Base-by-base conservation (phyloP, 768 basidiomycete genomes). In the Rhizopogon vinicolor region DNA sequence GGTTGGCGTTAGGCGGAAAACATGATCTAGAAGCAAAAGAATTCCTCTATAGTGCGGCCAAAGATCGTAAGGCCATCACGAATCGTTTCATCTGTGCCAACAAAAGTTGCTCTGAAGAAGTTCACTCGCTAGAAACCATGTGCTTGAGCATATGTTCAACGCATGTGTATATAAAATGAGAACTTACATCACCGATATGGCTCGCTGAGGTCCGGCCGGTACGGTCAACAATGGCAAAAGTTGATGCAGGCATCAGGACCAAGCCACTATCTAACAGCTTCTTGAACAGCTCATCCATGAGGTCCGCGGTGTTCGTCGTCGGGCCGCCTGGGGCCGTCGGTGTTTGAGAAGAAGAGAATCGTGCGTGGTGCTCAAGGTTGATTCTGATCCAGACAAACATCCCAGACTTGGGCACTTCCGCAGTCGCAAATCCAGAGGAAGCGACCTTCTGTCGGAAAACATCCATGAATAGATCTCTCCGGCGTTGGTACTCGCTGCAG, bases 361-460 rank as follows among this genome's bases (percentile, higher is more conserved):
- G 71, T 40, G 76, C 70, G 57, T 82, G 79, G 12, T 65, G 65
- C 51, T 72, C 62, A 49, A 82, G 59, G 61, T 78, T 59, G 18
- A 83, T 65, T 55, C 72, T 69, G 59, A 80, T 71, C 79, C 79
- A 83, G 41, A 81, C 69, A 65, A 83, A 83, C 81, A 83, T 83
- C 57, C 82, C 81, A 9, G 77, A 79, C 52, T 76, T 56, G 3
- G 68, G 66, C 1, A 49, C 61, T 42, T 69, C 66, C 1, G 74
- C 74, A 35, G 66, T 68, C 9, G 68, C 78, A 35, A 68, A 59
- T 7, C 72, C 70, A 42, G 67, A 65, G 12, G 58, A 42, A 6
- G 56, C 67, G 35, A 78, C 67, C 51, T 74, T 68, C 46, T 63
- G 59, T 48, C 53, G 56, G 65, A 75, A 78, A 13, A 68, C 58